phyloP scores from a whole-genome alignment of 139 green algal genomes.

The Trebouxia sp. region DNA sequence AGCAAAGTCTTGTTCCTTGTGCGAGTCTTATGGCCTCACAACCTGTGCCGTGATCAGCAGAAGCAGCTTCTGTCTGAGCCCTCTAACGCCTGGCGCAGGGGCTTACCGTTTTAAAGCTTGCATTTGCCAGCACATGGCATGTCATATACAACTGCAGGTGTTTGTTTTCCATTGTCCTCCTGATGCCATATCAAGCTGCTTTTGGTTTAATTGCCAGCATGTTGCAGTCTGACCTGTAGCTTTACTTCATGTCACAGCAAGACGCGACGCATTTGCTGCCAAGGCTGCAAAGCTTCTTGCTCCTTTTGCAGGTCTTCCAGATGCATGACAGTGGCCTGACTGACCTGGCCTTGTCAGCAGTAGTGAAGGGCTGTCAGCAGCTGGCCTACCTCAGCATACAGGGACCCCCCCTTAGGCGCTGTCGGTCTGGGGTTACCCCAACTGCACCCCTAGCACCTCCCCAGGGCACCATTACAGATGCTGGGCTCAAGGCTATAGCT shows the following conservation, averaged over 20 bases:
- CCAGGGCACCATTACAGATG: not conserved
- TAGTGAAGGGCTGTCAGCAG: slow-evolving; percentile 10
- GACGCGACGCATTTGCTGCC: not conserved
- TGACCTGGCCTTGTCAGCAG: not conserved
- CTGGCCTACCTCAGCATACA: slow-evolving; percentile 9
- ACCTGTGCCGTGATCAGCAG: no score
- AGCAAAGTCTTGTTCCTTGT: not conserved
- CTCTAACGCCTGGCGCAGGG: not conserved
- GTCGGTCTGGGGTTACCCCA: not conserved
- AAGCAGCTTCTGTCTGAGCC: not conserved
- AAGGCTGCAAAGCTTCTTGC: not conserved
- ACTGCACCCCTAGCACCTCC: not conserved
- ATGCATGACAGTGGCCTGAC: not conserved
- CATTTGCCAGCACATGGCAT: not conserved
- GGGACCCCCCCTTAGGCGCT: not conserved
- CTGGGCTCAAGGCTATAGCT: not conserved
- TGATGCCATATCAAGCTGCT: not conserved
- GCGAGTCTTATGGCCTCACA: not conserved
- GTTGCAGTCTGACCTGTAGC: not conserved
- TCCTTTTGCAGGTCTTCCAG: not conserved
- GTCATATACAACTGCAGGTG: not conserved
- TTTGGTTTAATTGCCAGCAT: not conserved
- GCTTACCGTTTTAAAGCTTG: not conserved
- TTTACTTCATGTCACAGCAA: not conserved
- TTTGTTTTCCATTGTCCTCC: not conserved